Evolutionary conservation across 257 asterid genomes (phyloP).

Genomic region (Nicotiana benthamiana): DNA sequence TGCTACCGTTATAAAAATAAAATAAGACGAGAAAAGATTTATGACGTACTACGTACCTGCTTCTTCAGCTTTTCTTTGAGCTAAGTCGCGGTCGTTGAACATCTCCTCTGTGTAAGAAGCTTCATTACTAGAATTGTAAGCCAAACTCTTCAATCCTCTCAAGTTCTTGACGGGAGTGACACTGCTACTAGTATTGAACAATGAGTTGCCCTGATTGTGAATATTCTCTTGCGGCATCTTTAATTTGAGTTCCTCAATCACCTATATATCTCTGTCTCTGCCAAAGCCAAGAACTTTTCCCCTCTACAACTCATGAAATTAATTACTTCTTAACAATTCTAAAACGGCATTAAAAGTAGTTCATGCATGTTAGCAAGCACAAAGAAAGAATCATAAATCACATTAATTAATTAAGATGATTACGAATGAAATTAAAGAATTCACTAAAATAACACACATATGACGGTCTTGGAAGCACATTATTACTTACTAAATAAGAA

Average conservation of each 20-base stretch:
- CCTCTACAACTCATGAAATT: no score
- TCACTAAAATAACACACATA: no score
- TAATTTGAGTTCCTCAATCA: not conserved
- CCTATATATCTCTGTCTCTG: not conserved
- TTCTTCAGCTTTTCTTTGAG: conserved; percentile 84
- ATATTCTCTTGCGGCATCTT: conserved; percentile 62
- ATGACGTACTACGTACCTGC: conserved; percentile 39
- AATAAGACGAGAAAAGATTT: not conserved
- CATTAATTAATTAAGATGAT: not conserved
- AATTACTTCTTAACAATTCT: no score
- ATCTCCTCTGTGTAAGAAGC: conserved; percentile 43
- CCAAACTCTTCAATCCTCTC: conserved; percentile 56
- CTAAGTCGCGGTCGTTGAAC: conserved; percentile 64
- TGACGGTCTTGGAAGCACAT: not conserved
- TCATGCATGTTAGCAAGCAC: not conserved
- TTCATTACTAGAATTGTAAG: conserved; percentile 24
- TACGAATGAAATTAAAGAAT: not conserved
- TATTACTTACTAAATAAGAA: not conserved
- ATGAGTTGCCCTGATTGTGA: conserved; percentile 6
- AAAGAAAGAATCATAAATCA: not conserved
- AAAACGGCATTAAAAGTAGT: not conserved
- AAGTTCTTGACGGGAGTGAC: conserved; percentile 47
- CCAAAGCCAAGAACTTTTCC: not conserved
- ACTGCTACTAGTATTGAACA: not conserved
- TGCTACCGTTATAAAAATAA: no score